A percentile compares a stretch with the other conserved stretches of the same genome.
Evolutionary conservation across 106 monocot species (phyloP).

Genomic region (Chionographis japonica): DNA sequence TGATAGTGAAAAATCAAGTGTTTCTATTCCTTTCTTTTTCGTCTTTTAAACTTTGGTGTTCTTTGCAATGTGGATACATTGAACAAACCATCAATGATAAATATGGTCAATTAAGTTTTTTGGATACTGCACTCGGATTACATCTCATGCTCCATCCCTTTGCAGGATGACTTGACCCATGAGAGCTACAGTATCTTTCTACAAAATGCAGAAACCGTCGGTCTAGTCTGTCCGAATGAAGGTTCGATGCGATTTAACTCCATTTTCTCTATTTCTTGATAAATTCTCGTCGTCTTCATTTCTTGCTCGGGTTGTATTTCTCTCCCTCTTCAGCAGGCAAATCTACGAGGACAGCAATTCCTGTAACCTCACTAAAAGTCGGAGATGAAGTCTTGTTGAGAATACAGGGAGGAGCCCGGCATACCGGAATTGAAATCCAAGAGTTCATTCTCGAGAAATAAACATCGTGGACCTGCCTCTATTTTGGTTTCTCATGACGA

Average conservation of each 20-base stretch:
- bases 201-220: slow-evolving; percentile 70
- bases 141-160: not conserved
- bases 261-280: not conserved
- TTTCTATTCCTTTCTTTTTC: too few relatives aligned
- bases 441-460: slow-evolving; percentile 68
- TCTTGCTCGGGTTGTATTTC: not conserved
- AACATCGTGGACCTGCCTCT: not conserved
- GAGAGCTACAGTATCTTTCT: slow-evolving; percentile 53
- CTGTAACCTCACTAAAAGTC: slow-evolving; percentile 56
- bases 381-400: slow-evolving; percentile 47
- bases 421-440: slow-evolving; percentile 60
- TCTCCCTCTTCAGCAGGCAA: slow-evolving; percentile 7
- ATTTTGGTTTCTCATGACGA: not conserved
- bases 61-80: too few relatives aligned
- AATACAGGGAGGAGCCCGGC: slow-evolving; percentile 56
- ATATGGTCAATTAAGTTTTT: too few relatives aligned
- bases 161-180: slow-evolving; percentile 23
- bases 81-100: too few relatives aligned
- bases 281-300: not conserved
- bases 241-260: slow-evolving; percentile 16
- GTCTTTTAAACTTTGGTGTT: too few relatives aligned
- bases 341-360: slow-evolving; percentile 25
- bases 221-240: slow-evolving; percentile 35
- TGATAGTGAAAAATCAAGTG: too few relatives aligned
- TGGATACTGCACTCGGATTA: too few relatives aligned